Evolutionary conservation across 1,284 basidiomycete genomes (phyloP).

Genomic region (Earliella scabrosa): DNA sequence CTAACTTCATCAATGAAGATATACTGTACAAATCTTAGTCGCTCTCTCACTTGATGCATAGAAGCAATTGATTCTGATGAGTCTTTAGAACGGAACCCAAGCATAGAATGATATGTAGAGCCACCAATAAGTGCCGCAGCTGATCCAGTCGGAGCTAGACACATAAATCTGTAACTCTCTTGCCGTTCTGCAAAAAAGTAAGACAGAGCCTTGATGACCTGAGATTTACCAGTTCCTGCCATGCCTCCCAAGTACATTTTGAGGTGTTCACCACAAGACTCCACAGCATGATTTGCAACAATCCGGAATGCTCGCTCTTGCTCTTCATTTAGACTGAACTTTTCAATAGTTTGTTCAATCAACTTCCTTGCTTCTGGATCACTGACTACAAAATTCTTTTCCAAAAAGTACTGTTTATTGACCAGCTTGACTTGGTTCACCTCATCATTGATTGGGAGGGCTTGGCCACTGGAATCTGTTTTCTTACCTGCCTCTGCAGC

Average conservation of each 20-base stretch:
- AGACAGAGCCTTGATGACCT: too few relatives aligned
- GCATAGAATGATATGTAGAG: constrained; percentile 42
- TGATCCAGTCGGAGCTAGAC: constrained; percentile 42
- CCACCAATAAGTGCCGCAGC: constrained; percentile 42
- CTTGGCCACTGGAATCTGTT: neutral
- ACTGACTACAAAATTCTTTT: neutral
- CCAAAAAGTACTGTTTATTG: neutral
- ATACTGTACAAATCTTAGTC: constrained; percentile 34
- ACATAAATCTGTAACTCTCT: too few relatives aligned
- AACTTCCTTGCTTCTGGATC: neutral
- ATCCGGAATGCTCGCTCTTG: neutral
- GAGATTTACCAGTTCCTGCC: too few relatives aligned
- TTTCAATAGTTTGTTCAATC: neutral
- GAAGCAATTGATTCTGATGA: neutral
- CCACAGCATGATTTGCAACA: neutral
- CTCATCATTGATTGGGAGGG: neutral
- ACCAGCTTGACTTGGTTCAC: neutral
- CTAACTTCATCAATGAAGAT: constrained; percentile 44
- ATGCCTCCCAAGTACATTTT: neutral
- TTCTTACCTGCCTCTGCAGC: neutral
- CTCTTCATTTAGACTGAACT: neutral
- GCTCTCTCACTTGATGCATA: constrained; percentile 15
- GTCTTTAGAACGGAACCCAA: constrained; percentile 30
- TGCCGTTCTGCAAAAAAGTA: too few relatives aligned
- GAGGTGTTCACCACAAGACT: neutral